phyloP scores from a whole-genome alignment of 768 basidiomycete species.

The Crucibulum laeve region DNA sequence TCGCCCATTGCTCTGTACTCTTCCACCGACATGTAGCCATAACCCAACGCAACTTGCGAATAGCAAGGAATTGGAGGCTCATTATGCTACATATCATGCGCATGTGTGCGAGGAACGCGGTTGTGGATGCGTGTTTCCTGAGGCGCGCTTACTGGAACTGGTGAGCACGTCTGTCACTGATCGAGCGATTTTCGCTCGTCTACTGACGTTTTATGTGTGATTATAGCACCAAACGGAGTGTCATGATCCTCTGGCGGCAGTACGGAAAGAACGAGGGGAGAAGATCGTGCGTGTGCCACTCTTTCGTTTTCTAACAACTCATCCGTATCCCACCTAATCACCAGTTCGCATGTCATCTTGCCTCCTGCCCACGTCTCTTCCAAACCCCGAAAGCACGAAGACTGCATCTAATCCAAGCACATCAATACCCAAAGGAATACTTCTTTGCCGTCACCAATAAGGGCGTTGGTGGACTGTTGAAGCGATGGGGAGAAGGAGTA shows the following conservation, averaged over 20 bases:
- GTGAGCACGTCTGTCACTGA: conserved; percentile 41
- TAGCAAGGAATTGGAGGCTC: conserved; percentile 70
- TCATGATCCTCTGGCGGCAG: conserved; percentile 80
- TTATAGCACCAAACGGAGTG: conserved; percentile 78
- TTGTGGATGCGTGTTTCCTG: conserved; percentile 84
- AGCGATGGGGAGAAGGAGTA: conserved; percentile 80
- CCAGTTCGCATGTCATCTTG: conserved; percentile 77
- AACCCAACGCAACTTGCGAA: conserved; percentile 59
- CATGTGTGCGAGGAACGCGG: conserved; percentile 70
- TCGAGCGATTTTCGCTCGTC: conserved; percentile 3
- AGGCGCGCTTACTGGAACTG: conserved; percentile 70
- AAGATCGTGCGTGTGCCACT: conserved; percentile 61
- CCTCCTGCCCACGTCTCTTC: conserved; percentile 56
- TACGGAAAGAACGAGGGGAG: conserved; percentile 75
- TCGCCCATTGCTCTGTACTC: conserved; percentile 58
- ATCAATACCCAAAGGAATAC: conserved; percentile 84
- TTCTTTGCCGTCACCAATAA: conserved; percentile 92
- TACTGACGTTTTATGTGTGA: conserved; percentile 1
- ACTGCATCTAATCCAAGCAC: conserved; percentile 76
- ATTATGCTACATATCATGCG: conserved; percentile 81
- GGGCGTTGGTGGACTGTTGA: conserved; percentile 76
- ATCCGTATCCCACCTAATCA: conserved; percentile 1
- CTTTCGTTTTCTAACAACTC: conserved; percentile 5
- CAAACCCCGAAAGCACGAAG: conserved; percentile 70
- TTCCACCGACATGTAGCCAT: conserved; percentile 81